Percentiles rank a stretch among this genome's conserved stretches.
Evolutionary conservation across 345 rosid species (phyloP).

Genomic region (Bruguiera gymnorhiza): DNA sequence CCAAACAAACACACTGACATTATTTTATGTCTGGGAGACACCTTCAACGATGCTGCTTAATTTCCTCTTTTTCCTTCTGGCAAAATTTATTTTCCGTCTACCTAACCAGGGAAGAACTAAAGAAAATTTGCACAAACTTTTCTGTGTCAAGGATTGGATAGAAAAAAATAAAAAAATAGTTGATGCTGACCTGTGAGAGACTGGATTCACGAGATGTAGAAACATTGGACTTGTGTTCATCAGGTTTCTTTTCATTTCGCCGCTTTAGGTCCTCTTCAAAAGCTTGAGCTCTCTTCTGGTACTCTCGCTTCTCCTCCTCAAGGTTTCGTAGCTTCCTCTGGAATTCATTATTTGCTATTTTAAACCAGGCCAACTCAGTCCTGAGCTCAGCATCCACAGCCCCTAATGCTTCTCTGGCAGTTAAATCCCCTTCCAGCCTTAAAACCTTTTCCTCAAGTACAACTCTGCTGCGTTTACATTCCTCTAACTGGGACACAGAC

Average conservation of each 20-base stretch:
- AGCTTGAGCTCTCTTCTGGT: constrained; percentile 32
- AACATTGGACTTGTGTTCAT: constrained; percentile 9
- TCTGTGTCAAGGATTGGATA: constrained; percentile 8
- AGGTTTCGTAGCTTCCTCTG: constrained; percentile 50
- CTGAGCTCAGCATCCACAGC: constrained; percentile 50
- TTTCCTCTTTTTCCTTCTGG: neutral
- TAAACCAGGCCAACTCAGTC: constrained; percentile 55
- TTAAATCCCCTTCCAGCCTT: constrained; percentile 61
- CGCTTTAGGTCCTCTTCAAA: constrained; percentile 32
- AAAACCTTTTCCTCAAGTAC: constrained; percentile 61
- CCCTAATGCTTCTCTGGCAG: constrained; percentile 56
- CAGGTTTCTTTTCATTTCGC: constrained; percentile 21
- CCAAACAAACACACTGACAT: neutral
- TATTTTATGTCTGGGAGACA: neutral
- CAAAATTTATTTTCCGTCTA: neutral
- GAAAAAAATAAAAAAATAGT: neutral
- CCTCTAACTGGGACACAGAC: constrained; percentile 41
- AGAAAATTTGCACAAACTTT: neutral
- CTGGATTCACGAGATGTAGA: constrained; percentile 19
- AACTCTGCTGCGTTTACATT: constrained; percentile 42
- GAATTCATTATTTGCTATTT: constrained; percentile 46
- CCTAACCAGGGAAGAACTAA: neutral
- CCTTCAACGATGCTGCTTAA: neutral
- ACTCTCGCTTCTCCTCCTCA: constrained; percentile 51
- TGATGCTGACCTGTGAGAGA: constrained; percentile 27